phyloP scores from a whole-genome alignment of 768 basidiomycete species.

The Serendipita vermifera region DNA sequence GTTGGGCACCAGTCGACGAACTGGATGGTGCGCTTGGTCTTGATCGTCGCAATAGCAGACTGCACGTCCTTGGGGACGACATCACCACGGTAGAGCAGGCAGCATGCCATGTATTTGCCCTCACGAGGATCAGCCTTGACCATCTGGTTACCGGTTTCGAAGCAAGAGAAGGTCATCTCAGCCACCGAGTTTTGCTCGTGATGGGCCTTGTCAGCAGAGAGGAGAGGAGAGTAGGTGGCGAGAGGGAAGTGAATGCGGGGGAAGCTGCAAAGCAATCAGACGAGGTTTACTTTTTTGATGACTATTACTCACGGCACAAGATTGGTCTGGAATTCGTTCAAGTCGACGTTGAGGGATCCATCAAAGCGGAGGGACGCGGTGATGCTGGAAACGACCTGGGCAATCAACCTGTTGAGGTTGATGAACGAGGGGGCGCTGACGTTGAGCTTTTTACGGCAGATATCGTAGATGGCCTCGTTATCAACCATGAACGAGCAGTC shows the following conservation, averaged over 20 bases:
- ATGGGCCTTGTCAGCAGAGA: slow-evolving; percentile 77
- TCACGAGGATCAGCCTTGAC: slow-evolving; percentile 92
- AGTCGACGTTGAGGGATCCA: slow-evolving; percentile 91
- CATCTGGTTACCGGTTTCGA: slow-evolving; percentile 96
- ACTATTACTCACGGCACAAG: slow-evolving; percentile 68
- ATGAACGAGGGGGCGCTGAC: slow-evolving; percentile 77
- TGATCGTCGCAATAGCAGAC: slow-evolving; percentile 83
- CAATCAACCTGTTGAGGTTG: slow-evolving; percentile 93
- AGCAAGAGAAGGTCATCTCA: slow-evolving; percentile 98
- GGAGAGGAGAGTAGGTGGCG: slow-evolving; percentile 87
- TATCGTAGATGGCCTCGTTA: slow-evolving; percentile 98
- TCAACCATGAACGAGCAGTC: slow-evolving; percentile 99
- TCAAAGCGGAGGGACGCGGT: slow-evolving; percentile 96
- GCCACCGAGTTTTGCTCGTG: slow-evolving; percentile 97
- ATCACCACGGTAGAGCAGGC: slow-evolving; percentile 86
- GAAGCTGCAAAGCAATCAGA: slow-evolving; percentile 41
- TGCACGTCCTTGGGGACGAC: slow-evolving; percentile 95
- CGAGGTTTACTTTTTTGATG: neutral
- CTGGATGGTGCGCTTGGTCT: slow-evolving; percentile 95
- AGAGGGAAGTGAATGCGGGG: slow-evolving; percentile 98
- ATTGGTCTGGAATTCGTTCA: slow-evolving; percentile 98
- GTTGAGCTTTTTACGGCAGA: slow-evolving; percentile 91
- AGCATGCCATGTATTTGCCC: slow-evolving; percentile 98
- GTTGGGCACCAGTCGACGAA: slow-evolving; percentile 99
- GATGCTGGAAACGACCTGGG: slow-evolving; percentile 96